Evolutionary conservation across 2,329 filamentous ascomycete species (phyloP), one percentile per base, ranked within the genome.

Genomic region (Fusarium pseudograminearum): DNA sequence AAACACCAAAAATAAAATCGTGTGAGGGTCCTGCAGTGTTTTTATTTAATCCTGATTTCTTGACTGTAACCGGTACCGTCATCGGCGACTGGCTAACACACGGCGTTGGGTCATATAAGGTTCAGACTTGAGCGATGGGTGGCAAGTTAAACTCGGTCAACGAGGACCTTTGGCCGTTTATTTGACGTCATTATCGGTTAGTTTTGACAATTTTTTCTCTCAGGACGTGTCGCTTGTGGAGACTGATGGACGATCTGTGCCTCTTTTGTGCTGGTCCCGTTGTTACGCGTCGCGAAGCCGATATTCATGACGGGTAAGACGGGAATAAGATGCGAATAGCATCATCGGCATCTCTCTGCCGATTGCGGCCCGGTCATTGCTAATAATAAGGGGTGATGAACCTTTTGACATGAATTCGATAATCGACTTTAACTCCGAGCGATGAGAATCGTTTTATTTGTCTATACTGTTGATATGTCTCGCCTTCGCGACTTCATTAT

Each of bases 261-360:
- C 52, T 28, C 28, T 24, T 42, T 56, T 9, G 34, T 11, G n/a
- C 34, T 22, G 28, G 30, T 33, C 28, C 34, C 7, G 16, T 12
- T 41, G 14, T 7, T 9, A n/a, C 34, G 34, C 15, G 33, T 40
- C 34, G 48, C 48, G 48, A 51, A 14, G n/a, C n/a, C 36, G 36
- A 14, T 4, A 4, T 22, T 22, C 7, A 7, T 14, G 24, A 36
- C 10, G 7, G 8, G 14, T 15, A 1, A 0, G 1, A 3, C 54
- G 62, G 61, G 22, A 65, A 65, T 65, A 65, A 45, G 9, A 24
- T 61, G 61, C 12, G 61, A 64, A 64, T 64, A 64, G 45, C 52
- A 14, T 65, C 45, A 20, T 28, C 61, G 61, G 61, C 60, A 64
- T 3, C 5, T 3, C 6, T 20, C 12, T 64, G 61, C 61, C 61